Percentiles rank a stretch among this genome's conserved stretches.
phyloP scores from a whole-genome alignment of 1,284 basidiomycete genomes.

The Cutaneotrichosporon cyanovorans region DNA sequence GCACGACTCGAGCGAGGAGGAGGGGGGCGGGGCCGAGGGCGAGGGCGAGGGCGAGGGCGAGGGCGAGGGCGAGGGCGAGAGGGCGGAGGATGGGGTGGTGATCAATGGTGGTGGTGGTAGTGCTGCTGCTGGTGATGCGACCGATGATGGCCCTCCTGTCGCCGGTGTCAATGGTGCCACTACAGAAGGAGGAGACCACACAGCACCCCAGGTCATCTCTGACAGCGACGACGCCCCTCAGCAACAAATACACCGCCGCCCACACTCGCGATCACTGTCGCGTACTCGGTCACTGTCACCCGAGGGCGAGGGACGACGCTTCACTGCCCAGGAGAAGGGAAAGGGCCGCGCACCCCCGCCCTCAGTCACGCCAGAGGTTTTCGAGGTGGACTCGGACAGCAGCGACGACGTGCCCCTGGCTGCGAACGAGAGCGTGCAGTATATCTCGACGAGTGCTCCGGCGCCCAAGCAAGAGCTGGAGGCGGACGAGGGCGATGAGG shows the following conservation, averaged over 20 bases:
- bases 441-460: constrained; percentile 2
- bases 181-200: neutral
- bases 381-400: constrained; percentile 4
- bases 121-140: no score
- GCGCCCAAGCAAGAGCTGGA: neutral
- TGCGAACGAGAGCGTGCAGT: constrained; percentile 12
- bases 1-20: neutral
- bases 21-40: no score
- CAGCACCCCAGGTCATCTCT: no score
- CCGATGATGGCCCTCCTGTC: no score
- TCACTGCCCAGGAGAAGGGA: constrained; percentile 24
- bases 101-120: no score
- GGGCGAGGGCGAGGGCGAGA: neutral
- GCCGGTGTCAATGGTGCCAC: no score
- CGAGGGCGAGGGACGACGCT: constrained; percentile 10
- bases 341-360: constrained; percentile 12
- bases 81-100: neutral
- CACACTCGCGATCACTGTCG: no score
- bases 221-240: no score
- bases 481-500: neutral
- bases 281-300: no score
- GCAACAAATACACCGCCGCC: no score
- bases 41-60: constrained; percentile 1
- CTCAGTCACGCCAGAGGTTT: neutral
- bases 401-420: constrained; percentile 1